phyloP scores from a whole-genome alignment of 106 monocot species.

The Hemerocallis citrina region DNA sequence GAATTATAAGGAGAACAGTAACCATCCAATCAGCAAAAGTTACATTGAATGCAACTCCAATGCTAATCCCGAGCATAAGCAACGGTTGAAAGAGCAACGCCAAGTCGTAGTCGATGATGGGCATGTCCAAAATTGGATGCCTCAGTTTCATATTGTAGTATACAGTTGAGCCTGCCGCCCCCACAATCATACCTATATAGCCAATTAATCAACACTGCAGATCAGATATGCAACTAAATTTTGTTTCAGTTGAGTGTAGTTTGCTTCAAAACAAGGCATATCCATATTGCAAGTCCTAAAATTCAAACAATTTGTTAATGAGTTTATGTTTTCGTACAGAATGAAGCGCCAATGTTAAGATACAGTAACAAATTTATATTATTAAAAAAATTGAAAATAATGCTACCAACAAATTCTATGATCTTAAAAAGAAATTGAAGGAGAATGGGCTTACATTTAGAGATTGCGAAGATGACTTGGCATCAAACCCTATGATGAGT shows the following conservation, averaged over 20 bases:
- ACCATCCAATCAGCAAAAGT: slow-evolving; percentile 67
- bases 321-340: too few relatives aligned
- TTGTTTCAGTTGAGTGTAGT: too few relatives aligned
- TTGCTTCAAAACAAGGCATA: too few relatives aligned
- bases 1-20: slow-evolving; percentile 50
- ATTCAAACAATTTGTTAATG: too few relatives aligned
- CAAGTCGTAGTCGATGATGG: slow-evolving; percentile 57
- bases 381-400: too few relatives aligned
- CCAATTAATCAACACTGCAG: too few relatives aligned
- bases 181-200: slow-evolving; percentile 71
- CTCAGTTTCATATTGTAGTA: slow-evolving; percentile 59
- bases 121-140: slow-evolving; percentile 52
- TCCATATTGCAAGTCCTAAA: too few relatives aligned
- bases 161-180: slow-evolving; percentile 56
- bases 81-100: slow-evolving; percentile 51
- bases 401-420: slow-evolving; percentile 41
- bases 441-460: slow-evolving; percentile 45
- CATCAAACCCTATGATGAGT: slow-evolving; percentile 50
- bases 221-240: too few relatives aligned
- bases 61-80: slow-evolving; percentile 59
- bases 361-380: too few relatives aligned
- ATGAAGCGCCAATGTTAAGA: too few relatives aligned
- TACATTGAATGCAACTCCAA: slow-evolving; percentile 59
- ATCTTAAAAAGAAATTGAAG: too few relatives aligned
- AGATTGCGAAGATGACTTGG: too few relatives aligned